Base-by-base conservation (phyloP, 139 green algal species). In the Micractinium sp. region DNA sequence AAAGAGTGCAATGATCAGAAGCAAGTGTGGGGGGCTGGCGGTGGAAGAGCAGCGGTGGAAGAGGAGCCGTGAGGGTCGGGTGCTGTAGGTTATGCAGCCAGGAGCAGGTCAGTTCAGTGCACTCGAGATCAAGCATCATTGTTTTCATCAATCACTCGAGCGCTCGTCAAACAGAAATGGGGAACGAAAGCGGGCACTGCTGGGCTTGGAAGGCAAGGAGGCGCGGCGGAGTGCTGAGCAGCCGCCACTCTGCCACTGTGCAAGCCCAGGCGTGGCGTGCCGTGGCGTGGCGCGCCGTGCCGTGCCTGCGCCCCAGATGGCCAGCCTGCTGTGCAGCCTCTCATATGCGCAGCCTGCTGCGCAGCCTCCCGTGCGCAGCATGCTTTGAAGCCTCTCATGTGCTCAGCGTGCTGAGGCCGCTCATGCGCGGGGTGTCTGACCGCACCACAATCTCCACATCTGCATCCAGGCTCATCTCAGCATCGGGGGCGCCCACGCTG, bases 401-500 rank as follows among this genome's bases (percentile, higher is more conserved):
- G 67, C 67, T 35, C 14, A 33, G 22, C 22, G 23, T 35, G 67
- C 67, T 75, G 67, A 31, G n/a, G 1, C 14, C 47, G 47, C 47
- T 56, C 47, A 9, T 56, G 7, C 47, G 47, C 7, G 47, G 47
- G 47, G 47, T 9, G 47, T 56, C 47, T 9, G 9, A 56, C 47
- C 47, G 47, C 47, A 39, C 29, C 23, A 23, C 79, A 15, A 63
- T 29, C 80, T 53, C 3, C n/a, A 85, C 19, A 2, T 85, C 53
- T 2, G 53, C 80, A 36, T 87, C 82, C 23, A 38, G 61, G 15
- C 56, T 81, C 33, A 77, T 18, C 13, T 25, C 83, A 16, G 61
- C 83, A 16, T 87, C 83, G 1, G 83, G 83, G 25, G 83, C 83
- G 66, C 83, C 83, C 63, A 87, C 35, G 66, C 66, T 81, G 83